These are phyloP conservation scores for Lagenidium sp. DNA, from an alignment of 352 stramenopile species.

Conservation along the genomic window DNA sequence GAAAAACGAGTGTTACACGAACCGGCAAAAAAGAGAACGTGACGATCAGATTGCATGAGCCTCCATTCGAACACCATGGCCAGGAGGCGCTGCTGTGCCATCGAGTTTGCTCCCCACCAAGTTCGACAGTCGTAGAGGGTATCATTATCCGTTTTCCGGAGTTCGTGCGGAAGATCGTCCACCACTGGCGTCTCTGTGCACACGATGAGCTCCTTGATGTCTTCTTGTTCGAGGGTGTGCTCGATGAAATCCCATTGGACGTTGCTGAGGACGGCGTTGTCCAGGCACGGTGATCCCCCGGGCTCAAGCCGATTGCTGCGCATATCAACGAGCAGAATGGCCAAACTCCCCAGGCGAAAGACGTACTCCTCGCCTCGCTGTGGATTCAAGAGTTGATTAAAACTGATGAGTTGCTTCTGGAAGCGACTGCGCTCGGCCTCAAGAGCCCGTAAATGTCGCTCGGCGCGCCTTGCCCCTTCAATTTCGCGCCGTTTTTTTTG, in stretches of 20 bases:
- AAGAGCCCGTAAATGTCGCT: constrained; percentile 41
- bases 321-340: constrained; percentile 55
- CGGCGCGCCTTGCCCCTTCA: constrained; percentile 41
- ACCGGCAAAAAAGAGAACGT: constrained; percentile 38
- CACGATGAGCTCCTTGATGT: constrained; percentile 28
- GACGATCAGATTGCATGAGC: constrained; percentile 27
- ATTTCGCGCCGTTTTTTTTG: constrained; percentile 65
- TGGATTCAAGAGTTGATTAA: constrained; percentile 43
- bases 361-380: constrained; percentile 58
- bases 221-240: constrained; percentile 19
- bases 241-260: constrained; percentile 58
- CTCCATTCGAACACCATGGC: constrained; percentile 66
- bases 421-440: constrained; percentile 38
- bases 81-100: constrained; percentile 33
- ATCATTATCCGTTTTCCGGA: not conserved
- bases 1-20: constrained; percentile 23
- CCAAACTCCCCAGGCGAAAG: constrained; percentile 28
- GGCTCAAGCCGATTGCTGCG: constrained; percentile 38
- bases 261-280: constrained; percentile 46
- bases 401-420: constrained; percentile 48
- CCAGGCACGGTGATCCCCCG: constrained; percentile 40
- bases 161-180: constrained; percentile 16
- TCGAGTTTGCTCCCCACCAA: constrained; percentile 27
- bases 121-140: constrained; percentile 13
- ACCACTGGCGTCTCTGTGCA: constrained; percentile 44